phyloP scores from a whole-genome alignment of 306 rosid species.

The cucumber (Cucumis sativus) region Cucumber_9930_V3 NC_026657.2:7849001-7849500 shows the following conservation, averaged over 20 bases:
- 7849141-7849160: conserved; percentile 62
- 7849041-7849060: not conserved
- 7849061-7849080: not conserved
- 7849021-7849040: not conserved
- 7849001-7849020: not conserved
- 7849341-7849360: conserved; percentile 69
- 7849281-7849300: conserved; percentile 64
- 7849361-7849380: conserved; percentile 60
- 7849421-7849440: conserved; percentile 64
- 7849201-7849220: conserved; percentile 45
- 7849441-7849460: conserved; percentile 59
- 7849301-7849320: conserved; percentile 72
- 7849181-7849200: conserved; percentile 65
- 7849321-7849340: conserved; percentile 46
- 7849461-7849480: conserved; percentile 46
- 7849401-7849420: conserved; percentile 79
- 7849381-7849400: conserved; percentile 77
- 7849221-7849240: conserved; percentile 56
- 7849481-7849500: conserved; percentile 90
- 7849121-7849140: conserved; percentile 74
- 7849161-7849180: conserved; percentile 55
- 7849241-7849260: conserved; percentile 51
- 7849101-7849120: not conserved
- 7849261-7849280: conserved; percentile 62
- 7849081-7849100: not conserved